phyloP scores from a whole-genome alignment of 805 yeast species.

The Lachancea thermotolerans region DNA sequence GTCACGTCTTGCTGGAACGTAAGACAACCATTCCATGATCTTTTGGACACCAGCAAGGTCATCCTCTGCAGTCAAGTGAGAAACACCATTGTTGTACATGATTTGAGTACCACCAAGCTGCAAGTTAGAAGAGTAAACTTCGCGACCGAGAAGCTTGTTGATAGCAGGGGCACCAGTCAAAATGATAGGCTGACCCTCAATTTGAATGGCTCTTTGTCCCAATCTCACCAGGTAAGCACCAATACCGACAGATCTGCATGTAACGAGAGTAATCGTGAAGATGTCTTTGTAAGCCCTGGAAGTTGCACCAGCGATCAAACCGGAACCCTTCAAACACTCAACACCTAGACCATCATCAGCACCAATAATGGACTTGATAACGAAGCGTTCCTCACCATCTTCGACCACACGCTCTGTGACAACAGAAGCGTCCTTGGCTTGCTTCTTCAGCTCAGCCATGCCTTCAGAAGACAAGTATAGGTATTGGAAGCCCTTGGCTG shows the following conservation, averaged over 20 bases:
- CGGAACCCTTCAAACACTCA: conserved; percentile 96
- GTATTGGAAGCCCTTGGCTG: conserved; percentile 84
- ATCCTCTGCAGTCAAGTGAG: conserved; percentile 94
- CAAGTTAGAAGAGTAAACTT: conserved; percentile 92
- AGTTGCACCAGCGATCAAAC: conserved; percentile 98
- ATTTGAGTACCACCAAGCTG: conserved; percentile 99
- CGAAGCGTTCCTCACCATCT: conserved; percentile 73
- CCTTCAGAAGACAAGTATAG: conserved; percentile 74
- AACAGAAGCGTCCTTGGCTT: conserved; percentile 56
- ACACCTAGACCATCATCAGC: conserved; percentile 97
- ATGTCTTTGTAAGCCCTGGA: conserved; percentile 96
- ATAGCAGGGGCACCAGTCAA: conserved; percentile 99
- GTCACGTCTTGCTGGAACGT: conserved; percentile 84
- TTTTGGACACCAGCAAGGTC: conserved; percentile 94
- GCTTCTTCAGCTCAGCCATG: conserved; percentile 45
- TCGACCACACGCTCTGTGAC: conserved; percentile 76
- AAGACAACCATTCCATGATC: conserved; percentile 93
- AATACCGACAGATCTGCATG: conserved; percentile 99
- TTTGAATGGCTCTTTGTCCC: conserved; percentile 98
- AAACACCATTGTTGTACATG: conserved; percentile 97
- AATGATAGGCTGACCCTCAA: conserved; percentile 97
- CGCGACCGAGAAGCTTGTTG: conserved; percentile 92
- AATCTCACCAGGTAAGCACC: conserved; percentile 98
- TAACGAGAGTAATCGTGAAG: conserved; percentile 94
- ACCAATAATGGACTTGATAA: conserved; percentile 83